Conservation (phyloP, 2,329 filamentous ascomycete species). For the Calonectria leucothoes region DNA sequence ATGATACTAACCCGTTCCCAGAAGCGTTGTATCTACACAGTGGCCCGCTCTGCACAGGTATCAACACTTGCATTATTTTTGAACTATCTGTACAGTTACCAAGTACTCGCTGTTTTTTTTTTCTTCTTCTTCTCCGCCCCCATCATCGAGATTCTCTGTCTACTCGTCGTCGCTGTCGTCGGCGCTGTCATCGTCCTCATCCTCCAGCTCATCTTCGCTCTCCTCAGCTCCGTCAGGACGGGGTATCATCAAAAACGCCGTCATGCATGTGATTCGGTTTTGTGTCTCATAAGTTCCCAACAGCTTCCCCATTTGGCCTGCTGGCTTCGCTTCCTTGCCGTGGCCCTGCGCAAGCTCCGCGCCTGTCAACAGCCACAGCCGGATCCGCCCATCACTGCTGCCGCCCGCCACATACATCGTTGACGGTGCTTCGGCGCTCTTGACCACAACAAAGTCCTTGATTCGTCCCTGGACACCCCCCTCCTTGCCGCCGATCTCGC, state of each 20-base stretch:
- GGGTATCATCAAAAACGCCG: conserved; percentile 86
- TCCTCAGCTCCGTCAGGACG: conserved; percentile 71
- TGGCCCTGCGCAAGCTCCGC: conserved; percentile 50
- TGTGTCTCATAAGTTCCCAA: conserved; percentile 85
- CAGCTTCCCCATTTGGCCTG: conserved; percentile 67
- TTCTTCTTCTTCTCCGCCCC: no score
- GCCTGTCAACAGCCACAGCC: conserved; percentile 76
- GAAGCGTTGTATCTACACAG: no score
- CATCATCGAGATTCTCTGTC: not conserved
- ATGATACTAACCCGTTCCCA: not conserved
- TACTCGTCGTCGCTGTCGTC: conserved; percentile 52
- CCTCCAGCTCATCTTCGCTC: conserved; percentile 63
- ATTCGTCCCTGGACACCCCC: conserved; percentile 77
- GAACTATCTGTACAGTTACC: not conserved
- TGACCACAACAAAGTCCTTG: conserved; percentile 86
- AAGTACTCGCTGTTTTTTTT: not conserved
- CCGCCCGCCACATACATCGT: conserved; percentile 74
- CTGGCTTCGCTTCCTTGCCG: conserved; percentile 36
- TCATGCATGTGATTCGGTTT: conserved; percentile 90
- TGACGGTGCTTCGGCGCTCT: conserved; percentile 51
- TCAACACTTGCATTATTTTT: not conserved
- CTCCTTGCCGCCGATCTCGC: conserved; percentile 81
- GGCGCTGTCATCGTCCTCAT: conserved; percentile 52
- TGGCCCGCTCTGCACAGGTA: not conserved
- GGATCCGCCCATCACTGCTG: conserved; percentile 87